Conservation (phyloP, 169 alveolate genomes). For the Fabrea salina region DNA sequence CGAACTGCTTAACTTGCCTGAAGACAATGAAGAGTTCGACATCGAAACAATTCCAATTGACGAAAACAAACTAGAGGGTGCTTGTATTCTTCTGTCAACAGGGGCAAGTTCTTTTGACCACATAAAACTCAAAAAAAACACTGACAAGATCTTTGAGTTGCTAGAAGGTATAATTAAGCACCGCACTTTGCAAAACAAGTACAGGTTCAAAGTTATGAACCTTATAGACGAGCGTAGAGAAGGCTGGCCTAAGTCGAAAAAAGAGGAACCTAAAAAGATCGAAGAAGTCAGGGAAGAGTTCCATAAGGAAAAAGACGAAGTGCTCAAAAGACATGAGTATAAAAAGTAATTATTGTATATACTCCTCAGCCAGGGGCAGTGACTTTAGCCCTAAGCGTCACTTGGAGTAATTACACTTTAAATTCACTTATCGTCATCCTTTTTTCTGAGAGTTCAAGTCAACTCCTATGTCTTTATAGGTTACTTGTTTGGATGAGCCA, state of each 20-base stretch:
- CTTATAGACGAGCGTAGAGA: background rate
- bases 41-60: too few relatives aligned
- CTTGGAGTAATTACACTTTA: background rate
- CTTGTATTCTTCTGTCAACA: slow-evolving; percentile 22
- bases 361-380: background rate
- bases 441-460: slow-evolving; percentile 25
- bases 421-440: slow-evolving; percentile 29
- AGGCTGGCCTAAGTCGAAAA: slow-evolving; percentile 4
- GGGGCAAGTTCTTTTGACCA: slow-evolving; percentile 9
- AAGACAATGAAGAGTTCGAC: background rate
- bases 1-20: background rate
- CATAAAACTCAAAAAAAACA: background rate
- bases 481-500: background rate
- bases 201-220: slow-evolving; percentile 10
- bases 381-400: slow-evolving; percentile 2
- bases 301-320: background rate
- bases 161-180: background rate
- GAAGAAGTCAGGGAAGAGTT: slow-evolving; percentile 20
- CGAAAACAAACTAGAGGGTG: slow-evolving; percentile 28
- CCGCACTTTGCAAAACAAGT: background rate
- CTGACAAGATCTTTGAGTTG: background rate
- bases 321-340: slow-evolving; percentile 10
- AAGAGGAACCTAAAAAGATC: slow-evolving; percentile 4
- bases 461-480: slow-evolving; percentile 29
- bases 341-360: too few relatives aligned